Conservation (phyloP, 306 rosid species). For the Fagus sylvatica region DNA sequence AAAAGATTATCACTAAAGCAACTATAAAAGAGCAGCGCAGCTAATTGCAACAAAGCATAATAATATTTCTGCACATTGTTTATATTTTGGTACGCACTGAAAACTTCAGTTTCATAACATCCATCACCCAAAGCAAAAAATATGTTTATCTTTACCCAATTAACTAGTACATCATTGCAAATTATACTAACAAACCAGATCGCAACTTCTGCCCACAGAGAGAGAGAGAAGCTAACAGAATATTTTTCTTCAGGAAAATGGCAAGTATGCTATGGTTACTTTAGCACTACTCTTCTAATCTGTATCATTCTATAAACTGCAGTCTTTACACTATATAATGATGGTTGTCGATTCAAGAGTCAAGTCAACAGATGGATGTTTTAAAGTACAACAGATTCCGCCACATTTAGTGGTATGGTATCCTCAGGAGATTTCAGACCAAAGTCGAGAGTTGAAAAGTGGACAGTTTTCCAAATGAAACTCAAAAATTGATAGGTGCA, state of each 20-base stretch:
- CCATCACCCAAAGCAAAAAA: neutral
- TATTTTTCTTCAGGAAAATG: neutral
- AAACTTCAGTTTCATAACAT: neutral
- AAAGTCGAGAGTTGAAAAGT: neutral
- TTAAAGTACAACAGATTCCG: neutral
- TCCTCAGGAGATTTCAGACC: neutral
- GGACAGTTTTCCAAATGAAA: neutral
- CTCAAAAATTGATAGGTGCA: no score
- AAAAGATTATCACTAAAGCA: neutral
- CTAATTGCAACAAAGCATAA: slow-evolving; percentile 5
- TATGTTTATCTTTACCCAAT: neutral
- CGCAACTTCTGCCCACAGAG: neutral
- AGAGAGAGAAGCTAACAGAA: neutral
- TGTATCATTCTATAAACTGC: neutral
- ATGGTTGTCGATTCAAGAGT: neutral
- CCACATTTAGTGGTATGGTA: neutral
- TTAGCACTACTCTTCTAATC: neutral
- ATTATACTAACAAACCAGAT: no score
- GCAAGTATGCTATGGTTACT: neutral
- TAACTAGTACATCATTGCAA: neutral
- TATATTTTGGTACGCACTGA: neutral
- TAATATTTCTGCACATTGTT: neutral
- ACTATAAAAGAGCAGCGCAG: neutral
- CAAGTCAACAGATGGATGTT: neutral
- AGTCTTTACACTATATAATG: neutral